Evolutionary conservation across 768 basidiomycete genomes (phyloP).

Genomic region (Termitomyces sp.): DNA sequence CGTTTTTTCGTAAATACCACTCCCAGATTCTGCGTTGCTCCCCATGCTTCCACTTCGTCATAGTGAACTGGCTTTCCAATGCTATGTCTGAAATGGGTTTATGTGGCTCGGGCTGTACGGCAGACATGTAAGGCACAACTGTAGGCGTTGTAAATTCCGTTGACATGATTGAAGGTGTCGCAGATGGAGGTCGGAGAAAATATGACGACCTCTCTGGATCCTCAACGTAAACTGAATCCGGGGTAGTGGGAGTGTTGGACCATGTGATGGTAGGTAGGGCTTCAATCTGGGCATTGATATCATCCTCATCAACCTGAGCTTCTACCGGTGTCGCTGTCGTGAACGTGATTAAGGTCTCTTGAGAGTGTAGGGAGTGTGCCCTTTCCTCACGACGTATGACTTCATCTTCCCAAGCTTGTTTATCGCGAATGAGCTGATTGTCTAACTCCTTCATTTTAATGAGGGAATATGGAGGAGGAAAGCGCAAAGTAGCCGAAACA

Average conservation of each 20-base stretch:
- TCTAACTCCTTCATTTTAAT: slow-evolving; percentile 87
- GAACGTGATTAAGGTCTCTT: slow-evolving; percentile 31
- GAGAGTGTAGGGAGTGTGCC: slow-evolving; percentile 33
- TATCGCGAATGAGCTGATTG: slow-evolving; percentile 62
- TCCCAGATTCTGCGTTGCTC: slow-evolving; percentile 92
- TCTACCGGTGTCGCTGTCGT: slow-evolving; percentile 28
- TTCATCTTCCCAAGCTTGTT: slow-evolving; percentile 84
- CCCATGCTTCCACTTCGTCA: slow-evolving; percentile 75
- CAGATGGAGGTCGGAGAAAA: slow-evolving; percentile 20
- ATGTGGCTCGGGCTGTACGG: slow-evolving; percentile 36
- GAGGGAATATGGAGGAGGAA: slow-evolving; percentile 89
- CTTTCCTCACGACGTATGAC: slow-evolving; percentile 73
- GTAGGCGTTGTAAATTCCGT: slow-evolving; percentile 1
- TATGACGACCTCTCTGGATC: slow-evolving; percentile 29
- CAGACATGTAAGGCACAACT: slow-evolving; percentile 15
- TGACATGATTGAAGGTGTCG: slow-evolving; percentile 19
- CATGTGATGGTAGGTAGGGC: slow-evolving; percentile 34
- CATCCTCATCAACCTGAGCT: slow-evolving; percentile 29
- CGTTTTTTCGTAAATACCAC: slow-evolving; percentile 87
- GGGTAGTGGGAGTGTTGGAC: slow-evolving; percentile 30
- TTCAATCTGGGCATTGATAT: slow-evolving; percentile 69
- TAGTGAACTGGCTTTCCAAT: slow-evolving; percentile 65
- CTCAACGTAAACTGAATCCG: slow-evolving; percentile 20
- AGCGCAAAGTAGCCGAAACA: slow-evolving; percentile 87
- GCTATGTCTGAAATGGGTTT: slow-evolving; percentile 68